A percentile compares a stretch with the other conserved stretches of the same genome.
phyloP scores from a whole-genome alignment of 2,329 filamentous ascomycete genomes.

The Neurospora sp. region DNA sequence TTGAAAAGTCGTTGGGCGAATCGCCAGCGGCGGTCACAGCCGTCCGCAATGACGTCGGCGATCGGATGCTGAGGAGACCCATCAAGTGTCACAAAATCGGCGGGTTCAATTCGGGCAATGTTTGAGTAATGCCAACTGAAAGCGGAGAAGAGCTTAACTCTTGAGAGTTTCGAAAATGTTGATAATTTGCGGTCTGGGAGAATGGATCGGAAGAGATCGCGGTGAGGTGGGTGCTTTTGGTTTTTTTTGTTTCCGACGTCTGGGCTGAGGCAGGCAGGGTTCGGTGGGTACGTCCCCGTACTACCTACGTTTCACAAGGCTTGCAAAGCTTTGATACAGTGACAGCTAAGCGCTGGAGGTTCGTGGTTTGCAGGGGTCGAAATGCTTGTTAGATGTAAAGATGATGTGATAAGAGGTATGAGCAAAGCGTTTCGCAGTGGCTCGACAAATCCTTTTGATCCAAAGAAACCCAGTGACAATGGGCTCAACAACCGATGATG shows the following conservation, averaged over 20 bases:
- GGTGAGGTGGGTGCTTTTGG: not conserved
- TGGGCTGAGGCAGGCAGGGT: not conserved
- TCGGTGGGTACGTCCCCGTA: not conserved
- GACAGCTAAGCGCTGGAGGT: not conserved
- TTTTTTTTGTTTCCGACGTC: not conserved
- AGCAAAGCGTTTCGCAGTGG: not conserved
- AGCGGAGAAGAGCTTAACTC: not conserved
- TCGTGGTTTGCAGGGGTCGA: not conserved
- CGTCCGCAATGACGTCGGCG: slow-evolving; percentile 37
- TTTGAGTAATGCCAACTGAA: not conserved
- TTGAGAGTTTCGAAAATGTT: not conserved
- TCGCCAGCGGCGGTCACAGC: slow-evolving; percentile 17
- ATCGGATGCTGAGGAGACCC: slow-evolving; percentile 24
- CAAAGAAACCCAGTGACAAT: not conserved
- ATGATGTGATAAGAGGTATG: not conserved
- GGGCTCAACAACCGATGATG: not conserved
- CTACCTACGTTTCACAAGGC: not conserved
- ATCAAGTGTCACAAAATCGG: slow-evolving; percentile 21
- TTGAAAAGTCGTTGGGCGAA: slow-evolving; percentile 14
- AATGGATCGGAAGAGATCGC: not conserved
- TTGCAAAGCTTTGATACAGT: not conserved
- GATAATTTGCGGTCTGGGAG: not conserved
- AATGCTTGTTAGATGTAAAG: not conserved
- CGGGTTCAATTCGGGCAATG: not conserved
- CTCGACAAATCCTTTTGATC: not conserved